Percentiles rank a stretch among this genome's conserved stretches.
Conservation (phyloP, 352 stramenopile genomes). For the Blastocystis sp. region DNA sequence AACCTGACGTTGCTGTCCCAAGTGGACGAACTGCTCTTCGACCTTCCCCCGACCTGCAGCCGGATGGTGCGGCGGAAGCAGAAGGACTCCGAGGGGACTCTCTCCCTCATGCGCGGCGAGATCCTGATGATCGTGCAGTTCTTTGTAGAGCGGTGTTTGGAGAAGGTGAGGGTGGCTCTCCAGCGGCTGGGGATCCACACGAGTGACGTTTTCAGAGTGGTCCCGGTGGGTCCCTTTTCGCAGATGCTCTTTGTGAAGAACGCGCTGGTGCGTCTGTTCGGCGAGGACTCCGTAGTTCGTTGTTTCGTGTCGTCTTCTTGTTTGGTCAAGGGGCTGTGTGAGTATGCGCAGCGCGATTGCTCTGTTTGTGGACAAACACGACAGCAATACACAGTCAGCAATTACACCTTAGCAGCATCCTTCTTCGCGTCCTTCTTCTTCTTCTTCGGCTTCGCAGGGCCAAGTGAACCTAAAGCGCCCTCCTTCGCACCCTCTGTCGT, state of each 20-base stretch:
- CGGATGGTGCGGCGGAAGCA: slow-evolving; percentile 13
- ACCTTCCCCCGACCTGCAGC: neutral
- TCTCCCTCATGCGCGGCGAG: neutral
- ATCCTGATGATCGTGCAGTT: neutral
- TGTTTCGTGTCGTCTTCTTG: slow-evolving; percentile 16
- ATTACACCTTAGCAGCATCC: slow-evolving; percentile 45
- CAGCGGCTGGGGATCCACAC: neutral
- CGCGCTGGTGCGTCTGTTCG: neutral
- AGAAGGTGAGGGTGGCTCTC: slow-evolving; percentile 6
- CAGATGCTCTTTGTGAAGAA: neutral
- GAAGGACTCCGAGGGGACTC: neutral
- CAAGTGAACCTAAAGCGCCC: slow-evolving; percentile 35
- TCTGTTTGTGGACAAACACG: neutral
- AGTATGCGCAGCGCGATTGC: slow-evolving; percentile 12
- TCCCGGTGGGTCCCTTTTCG: neutral
- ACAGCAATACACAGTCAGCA: slow-evolving; percentile 25
- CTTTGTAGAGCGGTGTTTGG: slow-evolving; percentile 9
- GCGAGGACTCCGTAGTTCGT: neutral
- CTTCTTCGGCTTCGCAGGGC: slow-evolving; percentile 21
- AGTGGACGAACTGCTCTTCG: neutral
- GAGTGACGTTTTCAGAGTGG: neutral
- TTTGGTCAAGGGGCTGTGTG: neutral
- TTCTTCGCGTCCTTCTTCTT: slow-evolving; percentile 68
- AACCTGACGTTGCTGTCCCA: neutral
- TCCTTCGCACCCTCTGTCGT: neutral